These are phyloP conservation scores for Chenopodium berlandieri DNA, from an alignment of 148 eudicot genomes.

Conservation along the genomic window DNA sequence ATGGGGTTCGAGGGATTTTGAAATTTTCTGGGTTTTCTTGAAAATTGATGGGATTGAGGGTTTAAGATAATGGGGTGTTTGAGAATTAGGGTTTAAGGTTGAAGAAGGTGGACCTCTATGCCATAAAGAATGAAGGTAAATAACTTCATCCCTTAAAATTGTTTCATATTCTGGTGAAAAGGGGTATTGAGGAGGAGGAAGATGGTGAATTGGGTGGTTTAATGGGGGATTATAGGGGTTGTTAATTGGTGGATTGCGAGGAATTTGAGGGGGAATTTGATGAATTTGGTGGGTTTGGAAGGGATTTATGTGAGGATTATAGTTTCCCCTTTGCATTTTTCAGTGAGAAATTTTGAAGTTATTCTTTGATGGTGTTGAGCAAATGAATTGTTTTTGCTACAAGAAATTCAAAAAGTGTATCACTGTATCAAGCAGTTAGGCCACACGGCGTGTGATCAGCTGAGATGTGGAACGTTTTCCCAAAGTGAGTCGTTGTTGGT, in stretches of 20 bases:
- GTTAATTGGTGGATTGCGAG: not conserved
- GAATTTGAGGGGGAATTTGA: constrained; percentile 1
- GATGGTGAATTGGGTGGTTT: constrained; percentile 3
- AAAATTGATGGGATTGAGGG: constrained; percentile 30
- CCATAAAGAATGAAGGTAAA: constrained; percentile 78
- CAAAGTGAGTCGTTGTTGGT: no score
- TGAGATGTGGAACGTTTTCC: no score
- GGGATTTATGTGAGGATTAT: not conserved
- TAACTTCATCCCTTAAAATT: constrained; percentile 58
- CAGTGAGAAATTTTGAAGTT: not conserved
- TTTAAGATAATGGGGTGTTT: constrained; percentile 30
- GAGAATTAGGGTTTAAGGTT: not conserved
- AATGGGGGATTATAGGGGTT: not conserved
- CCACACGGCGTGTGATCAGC: no score
- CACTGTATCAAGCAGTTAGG: no score
- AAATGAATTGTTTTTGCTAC: no score
- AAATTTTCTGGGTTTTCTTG: constrained; percentile 28
- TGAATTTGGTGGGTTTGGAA: not conserved
- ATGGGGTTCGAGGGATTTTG: not conserved
- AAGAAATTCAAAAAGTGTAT: no score
- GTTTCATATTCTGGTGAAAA: constrained; percentile 33
- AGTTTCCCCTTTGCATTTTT: constrained; percentile 7
- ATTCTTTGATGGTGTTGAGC: not conserved
- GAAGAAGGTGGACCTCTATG: constrained; percentile 55
- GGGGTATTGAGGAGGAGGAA: not conserved